Conservation (phyloP, 768 basidiomycete species). For the Mycena olivaceomarginata region DNA sequence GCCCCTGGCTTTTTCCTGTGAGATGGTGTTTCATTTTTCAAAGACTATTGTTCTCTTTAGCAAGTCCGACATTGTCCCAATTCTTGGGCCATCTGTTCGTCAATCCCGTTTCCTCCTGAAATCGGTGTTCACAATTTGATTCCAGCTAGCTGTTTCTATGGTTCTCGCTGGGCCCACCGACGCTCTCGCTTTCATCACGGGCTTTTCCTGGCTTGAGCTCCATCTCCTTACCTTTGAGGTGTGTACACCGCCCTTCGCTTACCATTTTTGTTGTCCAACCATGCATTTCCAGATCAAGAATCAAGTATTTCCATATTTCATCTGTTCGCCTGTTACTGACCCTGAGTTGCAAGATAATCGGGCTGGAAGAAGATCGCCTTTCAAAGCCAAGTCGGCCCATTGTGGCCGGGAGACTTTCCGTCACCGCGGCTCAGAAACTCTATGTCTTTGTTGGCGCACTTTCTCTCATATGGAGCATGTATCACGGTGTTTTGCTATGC, state of each 20-base stretch:
- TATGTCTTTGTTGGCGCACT: slow-evolving; percentile 35
- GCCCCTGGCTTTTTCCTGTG: too few relatives aligned
- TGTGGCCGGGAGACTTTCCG: slow-evolving; percentile 41
- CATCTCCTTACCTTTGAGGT: slow-evolving; percentile 20
- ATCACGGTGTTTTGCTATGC: slow-evolving; percentile 23
- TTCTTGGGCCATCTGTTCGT: slow-evolving; percentile 5
- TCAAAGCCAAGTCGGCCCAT: slow-evolving; percentile 47
- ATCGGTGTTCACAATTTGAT: not conserved
- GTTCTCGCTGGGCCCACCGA: slow-evolving; percentile 33
- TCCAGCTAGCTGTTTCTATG: slow-evolving; percentile 42
- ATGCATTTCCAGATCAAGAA: slow-evolving; percentile 22
- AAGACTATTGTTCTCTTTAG: not conserved
- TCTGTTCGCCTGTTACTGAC: not conserved
- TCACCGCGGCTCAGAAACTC: slow-evolving; percentile 34
- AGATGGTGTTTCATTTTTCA: not conserved
- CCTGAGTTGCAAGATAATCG: slow-evolving; percentile 25
- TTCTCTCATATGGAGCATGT: slow-evolving; percentile 37
- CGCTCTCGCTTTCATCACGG: not conserved
- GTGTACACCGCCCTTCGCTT: not conserved
- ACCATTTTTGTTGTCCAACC: not conserved
- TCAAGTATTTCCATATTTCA: not conserved
- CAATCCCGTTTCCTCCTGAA: not conserved
- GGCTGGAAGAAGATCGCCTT: slow-evolving; percentile 47
- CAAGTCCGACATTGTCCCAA: not conserved
- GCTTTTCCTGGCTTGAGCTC: slow-evolving; percentile 12